Base-by-base conservation (phyloP, 192 early-diverging fungal species). In the Podila epigama region DNA sequence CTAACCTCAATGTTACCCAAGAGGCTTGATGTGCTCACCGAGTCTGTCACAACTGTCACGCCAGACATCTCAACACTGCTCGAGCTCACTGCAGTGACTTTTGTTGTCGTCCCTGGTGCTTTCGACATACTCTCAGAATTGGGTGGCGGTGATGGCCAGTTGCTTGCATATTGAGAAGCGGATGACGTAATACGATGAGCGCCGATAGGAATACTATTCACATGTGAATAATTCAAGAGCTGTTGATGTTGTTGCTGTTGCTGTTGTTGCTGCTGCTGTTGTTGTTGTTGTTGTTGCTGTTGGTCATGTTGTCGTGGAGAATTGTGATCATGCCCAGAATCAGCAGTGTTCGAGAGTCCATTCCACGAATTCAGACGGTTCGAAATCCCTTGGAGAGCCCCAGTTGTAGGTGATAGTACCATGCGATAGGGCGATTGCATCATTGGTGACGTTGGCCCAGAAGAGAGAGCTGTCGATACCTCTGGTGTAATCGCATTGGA, bases 351-450 rank as follows among this genome's bases (percentile, higher is more conserved):
- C 4, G 60, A 48, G 2, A 68, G 54, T 1, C 73, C 73, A 2
- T 68, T 60, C 73, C 73, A 77, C 4, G 73, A 50, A 37, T 68
- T 68, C 66, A 77, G 6, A 8, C 50, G 50, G 40, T 64, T 66
- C 8, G 73, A 77, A 11, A 77, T 60, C 22, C 58, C 58, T 12
- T 66, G 70, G 0, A 75, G 31, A 4, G 60, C 55, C 1, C 68
- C 73, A 1, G 66, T 36, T 7, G 73, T 64, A 4, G 73, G 66
- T 4, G 73, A 77, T 5, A 77, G 56, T 13, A 77, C 13, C 55
- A 77, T 40, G 1, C 54, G 52, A 13, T 66, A 42, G 3, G 73
- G 35, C 5, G 73, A 60, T 22, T 68, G 66, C 10, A 35, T 41
- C 16, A 64, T 15, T 5, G 73, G 65, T 0, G 73, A 77, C 2